These are phyloP conservation scores for Fusarium pseudoanthophilum DNA, from an alignment of 2,329 filamentous ascomycete species.

Conservation along the genomic window DNA sequence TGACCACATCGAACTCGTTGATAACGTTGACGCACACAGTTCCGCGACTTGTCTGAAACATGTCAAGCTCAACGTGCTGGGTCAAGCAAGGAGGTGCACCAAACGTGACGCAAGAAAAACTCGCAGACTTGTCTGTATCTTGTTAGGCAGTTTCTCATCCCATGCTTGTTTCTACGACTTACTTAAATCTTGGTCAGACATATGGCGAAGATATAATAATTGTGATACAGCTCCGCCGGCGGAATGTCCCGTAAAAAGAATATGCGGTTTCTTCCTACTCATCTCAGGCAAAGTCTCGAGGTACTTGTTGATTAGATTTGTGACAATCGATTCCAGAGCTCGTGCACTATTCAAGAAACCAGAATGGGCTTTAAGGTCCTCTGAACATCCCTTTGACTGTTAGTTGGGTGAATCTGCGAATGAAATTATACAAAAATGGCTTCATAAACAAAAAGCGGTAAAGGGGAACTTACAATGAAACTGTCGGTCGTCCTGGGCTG, in stretches of 20 bases:
- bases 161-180: not conserved
- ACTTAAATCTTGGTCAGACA: conserved; percentile 20
- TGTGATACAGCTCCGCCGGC: conserved; percentile 41
- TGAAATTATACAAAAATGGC: no score
- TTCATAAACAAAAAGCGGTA: not conserved
- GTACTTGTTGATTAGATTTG: conserved; percentile 9
- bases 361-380: conserved; percentile 27
- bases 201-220: conserved; percentile 29
- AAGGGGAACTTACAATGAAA: conserved; percentile 32
- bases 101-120: conserved; percentile 39
- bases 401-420: not conserved
- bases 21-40: conserved; percentile 39
- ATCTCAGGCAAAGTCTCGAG: not conserved
- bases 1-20: conserved; percentile 42
- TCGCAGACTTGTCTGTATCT: conserved; percentile 7
- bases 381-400: conserved; percentile 1
- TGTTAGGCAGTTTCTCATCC: not conserved
- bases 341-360: conserved; percentile 34
- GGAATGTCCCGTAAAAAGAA: conserved; percentile 41
- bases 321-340: conserved; percentile 18
- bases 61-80: conserved; percentile 6
- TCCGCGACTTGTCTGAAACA: not conserved
- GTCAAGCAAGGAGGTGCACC: conserved; percentile 38
- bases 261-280: conserved; percentile 8
- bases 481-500: not conserved